Evolutionary conservation across 805 yeast genomes (phyloP).

Genomic region (Nakazawaea anatomiae): DNA sequence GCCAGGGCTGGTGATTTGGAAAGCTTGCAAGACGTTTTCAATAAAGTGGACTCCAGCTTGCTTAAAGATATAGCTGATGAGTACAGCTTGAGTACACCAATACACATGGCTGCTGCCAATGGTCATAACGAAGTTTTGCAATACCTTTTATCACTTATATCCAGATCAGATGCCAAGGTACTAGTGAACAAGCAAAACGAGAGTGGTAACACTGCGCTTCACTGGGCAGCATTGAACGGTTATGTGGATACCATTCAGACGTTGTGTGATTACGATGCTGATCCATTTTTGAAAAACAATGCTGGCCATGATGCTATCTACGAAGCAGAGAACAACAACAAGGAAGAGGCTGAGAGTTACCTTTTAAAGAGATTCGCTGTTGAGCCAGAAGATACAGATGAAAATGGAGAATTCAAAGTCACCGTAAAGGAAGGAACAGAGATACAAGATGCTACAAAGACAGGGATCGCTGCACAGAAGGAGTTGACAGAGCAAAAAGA

Average conservation of each 20-base stretch:
- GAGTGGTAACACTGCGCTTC: constrained; percentile 89
- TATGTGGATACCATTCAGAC: constrained; percentile 64
- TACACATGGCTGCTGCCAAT: constrained; percentile 96
- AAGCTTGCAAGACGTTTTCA: constrained; percentile 62
- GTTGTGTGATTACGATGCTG: constrained; percentile 74
- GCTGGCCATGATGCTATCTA: constrained; percentile 78
- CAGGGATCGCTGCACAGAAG: constrained; percentile 34
- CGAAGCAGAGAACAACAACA: constrained; percentile 80
- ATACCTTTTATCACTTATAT: constrained; percentile 47
- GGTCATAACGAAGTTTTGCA: constrained; percentile 72
- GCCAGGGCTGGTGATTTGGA: constrained; percentile 88
- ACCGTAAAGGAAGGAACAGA: constrained; percentile 45
- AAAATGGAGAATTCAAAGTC: constrained; percentile 34
- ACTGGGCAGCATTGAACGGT: constrained; percentile 94
- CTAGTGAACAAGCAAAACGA: constrained; percentile 55
- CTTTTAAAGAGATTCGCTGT: constrained; percentile 69
- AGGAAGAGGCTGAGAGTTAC: constrained; percentile 73
- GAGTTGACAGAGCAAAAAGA: constrained; percentile 15
- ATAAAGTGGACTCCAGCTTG: constrained; percentile 33
- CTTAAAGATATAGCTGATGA: constrained; percentile 52
- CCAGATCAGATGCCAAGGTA: constrained; percentile 36
- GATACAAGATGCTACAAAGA: constrained; percentile 42
- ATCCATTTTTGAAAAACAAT: constrained; percentile 71
- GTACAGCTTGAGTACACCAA: constrained; percentile 60
- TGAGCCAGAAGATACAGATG: constrained; percentile 41